phyloP scores from a whole-genome alignment of 169 alveolate species.

The Perkinsus marinus region DNA sequence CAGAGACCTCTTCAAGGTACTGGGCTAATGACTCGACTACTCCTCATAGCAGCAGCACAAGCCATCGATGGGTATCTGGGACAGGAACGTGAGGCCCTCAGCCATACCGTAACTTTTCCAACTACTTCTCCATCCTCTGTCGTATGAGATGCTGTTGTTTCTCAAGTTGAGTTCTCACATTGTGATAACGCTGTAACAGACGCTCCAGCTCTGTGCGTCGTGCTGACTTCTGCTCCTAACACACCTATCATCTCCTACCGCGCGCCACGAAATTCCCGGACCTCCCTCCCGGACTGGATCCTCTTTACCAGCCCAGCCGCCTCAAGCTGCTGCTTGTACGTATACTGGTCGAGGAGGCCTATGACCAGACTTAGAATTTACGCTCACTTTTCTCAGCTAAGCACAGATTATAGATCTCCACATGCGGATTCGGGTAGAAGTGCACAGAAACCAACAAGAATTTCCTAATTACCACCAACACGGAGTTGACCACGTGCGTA shows the following conservation, averaged over 20 bases:
- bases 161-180: constrained; percentile 1
- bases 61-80: background rate
- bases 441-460: no score
- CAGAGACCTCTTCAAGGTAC: background rate
- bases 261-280: background rate
- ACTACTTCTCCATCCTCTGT: background rate
- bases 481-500: no score
- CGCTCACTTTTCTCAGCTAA: no score
- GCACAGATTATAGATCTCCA: no score
- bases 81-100: background rate
- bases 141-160: background rate
- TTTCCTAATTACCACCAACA: no score
- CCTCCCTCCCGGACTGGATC: background rate
- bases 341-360: background rate
- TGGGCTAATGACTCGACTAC: background rate
- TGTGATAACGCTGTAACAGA: background rate
- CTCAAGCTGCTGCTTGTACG: background rate
- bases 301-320: background rate
- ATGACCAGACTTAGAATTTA: background rate
- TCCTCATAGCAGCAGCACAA: background rate
- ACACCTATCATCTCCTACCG: background rate
- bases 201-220: background rate
- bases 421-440: no score
- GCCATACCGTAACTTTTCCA: background rate
- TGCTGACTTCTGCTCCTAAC: background rate